Conservation (phyloP, 768 basidiomycete species). For the Trametes sanguinea region DNA sequence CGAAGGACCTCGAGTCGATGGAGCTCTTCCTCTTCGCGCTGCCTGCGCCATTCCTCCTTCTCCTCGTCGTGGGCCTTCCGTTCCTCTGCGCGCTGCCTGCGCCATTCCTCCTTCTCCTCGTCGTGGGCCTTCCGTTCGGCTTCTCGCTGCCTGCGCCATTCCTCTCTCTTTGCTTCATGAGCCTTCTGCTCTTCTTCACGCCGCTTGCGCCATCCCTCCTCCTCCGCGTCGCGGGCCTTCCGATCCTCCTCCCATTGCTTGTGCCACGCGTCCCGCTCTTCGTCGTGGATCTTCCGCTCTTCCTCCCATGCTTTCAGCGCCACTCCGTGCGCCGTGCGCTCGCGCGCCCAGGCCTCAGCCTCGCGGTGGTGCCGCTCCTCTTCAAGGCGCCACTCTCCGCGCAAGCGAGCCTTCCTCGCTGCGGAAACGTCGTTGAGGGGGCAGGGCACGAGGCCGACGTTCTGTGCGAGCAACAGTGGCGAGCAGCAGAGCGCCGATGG, state of each 20-base stretch:
- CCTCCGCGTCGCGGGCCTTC: too few relatives aligned
- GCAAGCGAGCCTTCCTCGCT: conserved; percentile 2
- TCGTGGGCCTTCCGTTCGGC: too few relatives aligned
- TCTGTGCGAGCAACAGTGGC: conserved; percentile 12
- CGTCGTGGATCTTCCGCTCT: conserved; percentile 6
- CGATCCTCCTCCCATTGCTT: not conserved
- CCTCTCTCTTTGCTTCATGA: too few relatives aligned
- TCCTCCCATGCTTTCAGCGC: not conserved
- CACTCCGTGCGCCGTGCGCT: not conserved
- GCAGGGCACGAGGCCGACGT: conserved; percentile 8
- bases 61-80: too few relatives aligned
- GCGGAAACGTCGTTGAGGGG: conserved; percentile 14
- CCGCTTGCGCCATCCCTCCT: too few relatives aligned
- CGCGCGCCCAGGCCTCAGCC: not conserved
- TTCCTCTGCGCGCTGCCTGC: too few relatives aligned
- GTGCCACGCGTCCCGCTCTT: too few relatives aligned
- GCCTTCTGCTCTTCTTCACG: too few relatives aligned
- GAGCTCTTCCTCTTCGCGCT: too few relatives aligned
- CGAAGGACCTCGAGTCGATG: conserved; percentile 8
- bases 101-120: too few relatives aligned
- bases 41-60: too few relatives aligned
- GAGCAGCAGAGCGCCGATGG: not conserved
- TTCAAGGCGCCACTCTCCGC: conserved; percentile 5
- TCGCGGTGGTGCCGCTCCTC: not conserved
- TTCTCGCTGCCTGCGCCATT: too few relatives aligned